Conservation (phyloP, 2,329 filamentous ascomycete species). For the Teratosphaeria epicoccoides region DNA sequence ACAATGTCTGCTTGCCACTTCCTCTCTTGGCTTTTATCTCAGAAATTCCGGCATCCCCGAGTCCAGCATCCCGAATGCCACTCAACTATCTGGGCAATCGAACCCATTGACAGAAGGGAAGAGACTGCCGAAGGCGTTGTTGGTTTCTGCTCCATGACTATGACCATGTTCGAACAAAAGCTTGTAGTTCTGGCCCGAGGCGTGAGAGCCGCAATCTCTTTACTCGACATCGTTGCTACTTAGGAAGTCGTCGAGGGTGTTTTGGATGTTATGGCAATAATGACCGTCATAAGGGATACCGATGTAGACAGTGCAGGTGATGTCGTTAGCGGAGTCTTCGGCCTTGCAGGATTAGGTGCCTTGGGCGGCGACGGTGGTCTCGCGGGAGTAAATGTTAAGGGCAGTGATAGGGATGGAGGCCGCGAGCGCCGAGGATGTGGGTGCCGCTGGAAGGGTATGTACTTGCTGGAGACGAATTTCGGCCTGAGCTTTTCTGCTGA, state of each 20-base stretch:
- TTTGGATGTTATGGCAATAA: neutral
- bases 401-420: too few species aligned
- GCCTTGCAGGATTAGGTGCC: neutral
- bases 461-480: neutral
- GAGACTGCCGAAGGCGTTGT: neutral
- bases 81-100: neutral
- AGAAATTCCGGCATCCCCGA: neutral
- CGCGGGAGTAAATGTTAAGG: neutral
- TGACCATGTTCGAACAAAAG: neutral
- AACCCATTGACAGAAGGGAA: neutral
- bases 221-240: neutral
- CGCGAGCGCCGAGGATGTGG: neutral
- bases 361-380: neutral
- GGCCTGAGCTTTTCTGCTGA: neutral
- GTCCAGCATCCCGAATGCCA: neutral
- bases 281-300: neutral
- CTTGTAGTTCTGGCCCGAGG: neutral
- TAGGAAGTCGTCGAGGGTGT: neutral
- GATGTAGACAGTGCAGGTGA: neutral
- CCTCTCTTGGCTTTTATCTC: too few species aligned
- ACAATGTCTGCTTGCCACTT: too few species aligned
- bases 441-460: neutral
- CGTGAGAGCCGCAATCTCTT: neutral
- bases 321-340: neutral
- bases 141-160: neutral